Base-by-base conservation (phyloP, 139 green algal species). In the Chlamydomonas eustigma region DNA sequence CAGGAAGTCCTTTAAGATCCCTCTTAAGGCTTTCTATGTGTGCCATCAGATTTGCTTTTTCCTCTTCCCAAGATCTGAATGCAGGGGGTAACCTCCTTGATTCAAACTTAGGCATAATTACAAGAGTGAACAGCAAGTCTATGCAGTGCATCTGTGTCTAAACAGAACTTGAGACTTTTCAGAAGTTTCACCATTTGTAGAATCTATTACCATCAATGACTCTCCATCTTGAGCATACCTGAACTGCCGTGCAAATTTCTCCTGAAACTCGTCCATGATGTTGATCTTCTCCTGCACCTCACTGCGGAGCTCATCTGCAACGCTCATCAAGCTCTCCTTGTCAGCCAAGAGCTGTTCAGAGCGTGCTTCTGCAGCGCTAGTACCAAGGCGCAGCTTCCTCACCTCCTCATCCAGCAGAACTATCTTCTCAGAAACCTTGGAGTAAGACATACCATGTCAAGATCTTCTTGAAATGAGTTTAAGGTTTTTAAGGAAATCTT, bases 221-320 rank as follows among this genome's bases (percentile, higher is more conserved):
- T n/a, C n/a, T n/a, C n/a, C n/a, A n/a, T n/a, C n/a, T n/a, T n/a
- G n/a, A n/a, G n/a, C 8, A n/a, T 63, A 88, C 83, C 68, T 82
- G 85, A 83, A 91, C 78, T 92, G 84, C 24, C 80, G 44, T 24
- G 75, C 73, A 70, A 91, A 93, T 36, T 81, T 78, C 58, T 80
- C 79, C 74, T 93, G 87, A 73, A 93, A 93, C 64, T 89, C 83
- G 38, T 92, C 87, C 78, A 92, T 85, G 74, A 92, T 76, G n/a
- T 58, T 63, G 78, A 91, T 85, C 75, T 90, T 90, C 51, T 87
- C 85, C 39, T 77, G 39, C 50, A 92, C 68, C 63, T 90, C 81
- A 6, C 69, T 63, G 0, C 77, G 74, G 64, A 91, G 78, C 69
- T 85, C 78, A n/a, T 86, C 83, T 64, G 84, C 71, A 30, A 81